Percentiles rank a stretch among this genome's conserved stretches.
phyloP scores from a whole-genome alignment of 805 yeast species.

The Starmerella lactis-condensi region DNA sequence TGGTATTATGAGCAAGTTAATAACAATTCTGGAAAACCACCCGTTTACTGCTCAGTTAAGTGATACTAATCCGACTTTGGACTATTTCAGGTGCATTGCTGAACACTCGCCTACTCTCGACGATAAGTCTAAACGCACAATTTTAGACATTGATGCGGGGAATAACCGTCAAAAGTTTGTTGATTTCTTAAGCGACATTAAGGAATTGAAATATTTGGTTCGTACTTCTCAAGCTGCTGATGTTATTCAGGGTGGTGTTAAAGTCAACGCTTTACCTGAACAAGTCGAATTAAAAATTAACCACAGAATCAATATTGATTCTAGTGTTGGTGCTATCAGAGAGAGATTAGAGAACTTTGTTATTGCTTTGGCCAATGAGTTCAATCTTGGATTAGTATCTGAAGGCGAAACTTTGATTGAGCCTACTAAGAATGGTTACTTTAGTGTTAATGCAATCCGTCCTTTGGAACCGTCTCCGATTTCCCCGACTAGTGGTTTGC shows the following conservation, averaged over 20 bases:
- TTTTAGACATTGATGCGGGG: constrained; percentile 11
- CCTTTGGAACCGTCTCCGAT: constrained; percentile 36
- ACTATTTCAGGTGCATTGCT: constrained; percentile 44
- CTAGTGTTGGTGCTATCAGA: constrained; percentile 28
- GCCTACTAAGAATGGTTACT: constrained; percentile 23
- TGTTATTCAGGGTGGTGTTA: constrained; percentile 51
- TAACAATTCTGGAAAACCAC: constrained; percentile 36
- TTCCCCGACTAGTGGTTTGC: constrained; percentile 27
- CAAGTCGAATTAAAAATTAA: constrained; percentile 35
- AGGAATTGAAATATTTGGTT: constrained; percentile 26
- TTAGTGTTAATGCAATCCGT: constrained; percentile 22
- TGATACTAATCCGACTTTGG: constrained; percentile 40
- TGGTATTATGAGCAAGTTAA: constrained; percentile 49
- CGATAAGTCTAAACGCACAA: constrained; percentile 10
- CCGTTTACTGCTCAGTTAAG: constrained; percentile 37
- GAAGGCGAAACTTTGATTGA: constrained; percentile 21
- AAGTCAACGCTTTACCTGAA: constrained; percentile 64
- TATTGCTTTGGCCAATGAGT: constrained; percentile 28
- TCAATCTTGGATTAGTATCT: constrained; percentile 31
- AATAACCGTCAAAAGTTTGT: constrained; percentile 9
- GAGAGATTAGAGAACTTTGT: constrained; percentile 23
- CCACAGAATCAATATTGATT: constrained; percentile 46
- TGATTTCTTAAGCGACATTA: constrained; percentile 9
- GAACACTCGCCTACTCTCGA: constrained; percentile 16
- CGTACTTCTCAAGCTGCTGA: constrained; percentile 54